Base-by-base conservation (phyloP, 1,284 basidiomycete species). In the Pascua sp. region DNA sequence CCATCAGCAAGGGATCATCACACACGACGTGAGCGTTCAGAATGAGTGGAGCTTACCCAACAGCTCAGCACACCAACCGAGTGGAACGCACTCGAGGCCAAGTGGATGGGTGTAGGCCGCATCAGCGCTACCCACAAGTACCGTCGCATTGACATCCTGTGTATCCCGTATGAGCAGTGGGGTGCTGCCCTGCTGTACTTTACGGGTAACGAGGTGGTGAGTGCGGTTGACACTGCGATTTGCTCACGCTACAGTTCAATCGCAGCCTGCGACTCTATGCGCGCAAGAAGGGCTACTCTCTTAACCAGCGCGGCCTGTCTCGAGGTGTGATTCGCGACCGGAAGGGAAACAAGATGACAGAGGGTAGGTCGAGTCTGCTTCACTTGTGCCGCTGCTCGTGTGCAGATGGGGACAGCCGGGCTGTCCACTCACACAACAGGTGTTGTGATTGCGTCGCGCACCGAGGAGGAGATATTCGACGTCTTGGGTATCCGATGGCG, bases 141-240 rank as follows among this genome's bases (percentile, higher is more conserved):
- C 51, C 80, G 91, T n/a, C 79, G 91, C 38, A 90, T 96, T 83
- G 84, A 86, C 67, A 83, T 94, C 57, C 79, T 93, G 32, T 84
- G 83, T 18, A 83, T 93, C 2, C 89, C 91, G 0, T 92, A 85
- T 81, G 77, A 80, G 54, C 84, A 83, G 47, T 83, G 87, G 67
- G 92, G 92, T 0, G 91, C 87, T 0, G 91, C 91, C 0, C 73
- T 93, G 56, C 79, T 96, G 18, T 95, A 95, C 77, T 95, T 92
- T 70, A 94, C 90, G 0, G 39, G 89, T 2, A 89, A 91, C 67
- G 88, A 90, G 71, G 88, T 91, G 52, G 90, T 90, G 68, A 67
- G 84, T 76, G 32, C 11, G 4, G 38, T 17, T 16, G n/a, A 42
- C 16, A 44, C 18, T 44, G 36, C 32, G 12, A 39, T 38, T 4